Evolutionary conservation across 1,139 yeast species (phyloP), one percentile per base, ranked within the genome.

Genomic region (Debaryomyces robertsiae): DNA sequence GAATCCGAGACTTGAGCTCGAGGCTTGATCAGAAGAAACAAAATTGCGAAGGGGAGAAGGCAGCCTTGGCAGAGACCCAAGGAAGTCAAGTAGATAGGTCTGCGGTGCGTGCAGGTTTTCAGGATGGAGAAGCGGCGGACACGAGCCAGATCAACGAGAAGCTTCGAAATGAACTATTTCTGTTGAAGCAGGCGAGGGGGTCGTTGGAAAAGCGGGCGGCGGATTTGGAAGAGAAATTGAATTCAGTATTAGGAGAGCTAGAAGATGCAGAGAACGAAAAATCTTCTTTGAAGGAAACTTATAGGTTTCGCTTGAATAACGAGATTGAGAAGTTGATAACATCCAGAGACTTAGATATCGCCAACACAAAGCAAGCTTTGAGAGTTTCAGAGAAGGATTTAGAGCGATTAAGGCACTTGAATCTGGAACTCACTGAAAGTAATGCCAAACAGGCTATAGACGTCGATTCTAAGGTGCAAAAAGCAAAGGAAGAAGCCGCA

Each of bases 281-380:
- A 31, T 46, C 43, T n/a, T 40, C 52, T 27, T 36, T 57, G 30
- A 60, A 57, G 30, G 46, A 51, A 32, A 54, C 60, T 13, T 61
- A 57, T 44, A 58, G 63, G 9, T 58, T 57, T 48, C 58, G 60
- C 34, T 55, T 65, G 46, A 67, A 64, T 43, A 41, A 46, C 10
- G 58, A 60, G 42, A 53, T 69, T 38, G 73, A 69, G 45, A 52
- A 47, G 28, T 44, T 63, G 30, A 51, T 61, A 10, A 59, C 60
- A 2, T 52, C 53, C n/a, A 57, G 61, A 43, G 69, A 65, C 40
- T 43, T 48, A 16, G 50, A 51, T 38, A 57, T 59, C 29, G 44
- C 51, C 18, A 38, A 39, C 18, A 45, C 55, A 36, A 43, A 46
- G 19, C 27, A 30, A 11, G 28, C 29, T 6, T 33, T 48, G 9